Conservation (phyloP, 768 basidiomycete species). For the Calocybe indica region DNA sequence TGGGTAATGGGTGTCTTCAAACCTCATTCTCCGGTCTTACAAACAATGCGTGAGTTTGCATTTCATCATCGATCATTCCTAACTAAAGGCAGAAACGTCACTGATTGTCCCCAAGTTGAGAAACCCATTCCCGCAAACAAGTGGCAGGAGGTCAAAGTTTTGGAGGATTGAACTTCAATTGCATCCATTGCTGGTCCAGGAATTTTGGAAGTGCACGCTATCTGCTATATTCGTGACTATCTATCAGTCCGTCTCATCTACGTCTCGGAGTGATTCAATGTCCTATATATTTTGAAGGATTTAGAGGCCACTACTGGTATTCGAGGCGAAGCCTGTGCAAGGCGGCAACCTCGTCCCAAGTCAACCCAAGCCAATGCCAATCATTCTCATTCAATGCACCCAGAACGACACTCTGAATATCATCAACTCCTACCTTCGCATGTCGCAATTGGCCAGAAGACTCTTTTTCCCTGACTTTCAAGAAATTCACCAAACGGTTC, state of each 20-base stretch:
- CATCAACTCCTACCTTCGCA: slow-evolving; percentile 6
- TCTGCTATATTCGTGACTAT: neutral
- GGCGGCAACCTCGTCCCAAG: slow-evolving; percentile 10
- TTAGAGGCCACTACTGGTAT: neutral
- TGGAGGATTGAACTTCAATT: too few species aligned
- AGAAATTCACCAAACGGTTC: slow-evolving; percentile 8
- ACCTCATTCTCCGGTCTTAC: too few species aligned
- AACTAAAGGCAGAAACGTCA: too few species aligned
- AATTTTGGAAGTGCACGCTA: too few species aligned
- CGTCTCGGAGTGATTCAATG: neutral
- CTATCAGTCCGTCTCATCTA: neutral
- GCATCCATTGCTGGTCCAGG: too few species aligned
- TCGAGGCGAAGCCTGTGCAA: slow-evolving; percentile 3
- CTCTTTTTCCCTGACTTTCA: slow-evolving; percentile 7
- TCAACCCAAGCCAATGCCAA: slow-evolving; percentile 9
- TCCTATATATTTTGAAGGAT: neutral
- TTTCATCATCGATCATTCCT: too few species aligned
- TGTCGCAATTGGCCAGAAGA: slow-evolving; percentile 1
- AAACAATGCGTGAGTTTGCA: too few species aligned
- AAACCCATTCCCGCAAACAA: too few species aligned
- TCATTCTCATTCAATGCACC: slow-evolving; percentile 7
- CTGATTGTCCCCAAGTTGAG: too few species aligned
- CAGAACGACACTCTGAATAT: slow-evolving; percentile 9
- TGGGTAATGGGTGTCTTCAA: too few species aligned
- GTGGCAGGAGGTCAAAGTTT: too few species aligned